These are phyloP conservation scores for Paramecium sexaurelia DNA, from an alignment of 73 alveolate species.

Conservation along the genomic window DNA sequence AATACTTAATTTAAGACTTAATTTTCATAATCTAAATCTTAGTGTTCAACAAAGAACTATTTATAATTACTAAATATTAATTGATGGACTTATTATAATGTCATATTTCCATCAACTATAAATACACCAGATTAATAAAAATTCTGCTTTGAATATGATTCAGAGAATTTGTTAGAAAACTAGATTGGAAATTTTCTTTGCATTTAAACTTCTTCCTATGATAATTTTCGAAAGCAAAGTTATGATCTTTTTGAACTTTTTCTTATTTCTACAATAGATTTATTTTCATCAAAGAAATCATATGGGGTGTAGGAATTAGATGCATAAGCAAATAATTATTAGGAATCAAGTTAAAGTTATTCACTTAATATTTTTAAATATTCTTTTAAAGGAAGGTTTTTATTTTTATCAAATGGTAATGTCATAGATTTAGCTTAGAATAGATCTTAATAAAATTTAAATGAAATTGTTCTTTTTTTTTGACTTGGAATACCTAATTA, in stretches of 20 bases:
- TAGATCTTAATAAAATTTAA: background rate
- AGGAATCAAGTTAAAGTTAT: background rate
- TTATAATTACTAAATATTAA: background rate
- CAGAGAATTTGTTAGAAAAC: background rate
- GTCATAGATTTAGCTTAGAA: background rate
- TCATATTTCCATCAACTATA: background rate
- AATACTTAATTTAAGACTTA: background rate
- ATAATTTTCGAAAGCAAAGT: background rate
- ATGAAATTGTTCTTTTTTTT: constrained; percentile 43
- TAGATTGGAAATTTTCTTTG: background rate
- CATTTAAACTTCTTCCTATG: background rate
- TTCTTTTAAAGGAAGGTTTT: background rate
- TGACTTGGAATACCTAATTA: constrained; percentile 92
- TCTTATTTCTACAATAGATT: background rate
- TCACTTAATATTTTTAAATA: background rate
- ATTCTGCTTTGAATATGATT: background rate
- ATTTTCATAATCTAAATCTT: background rate
- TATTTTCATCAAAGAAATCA: background rate
- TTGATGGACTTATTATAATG: background rate
- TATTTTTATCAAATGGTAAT: background rate
- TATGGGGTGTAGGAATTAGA: background rate
- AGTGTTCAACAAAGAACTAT: background rate
- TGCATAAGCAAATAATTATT: background rate
- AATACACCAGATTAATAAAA: background rate
- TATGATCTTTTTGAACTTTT: background rate